phyloP scores from a whole-genome alignment of 2,329 filamentous ascomycete species.

The Microsporum audouinii region DNA sequence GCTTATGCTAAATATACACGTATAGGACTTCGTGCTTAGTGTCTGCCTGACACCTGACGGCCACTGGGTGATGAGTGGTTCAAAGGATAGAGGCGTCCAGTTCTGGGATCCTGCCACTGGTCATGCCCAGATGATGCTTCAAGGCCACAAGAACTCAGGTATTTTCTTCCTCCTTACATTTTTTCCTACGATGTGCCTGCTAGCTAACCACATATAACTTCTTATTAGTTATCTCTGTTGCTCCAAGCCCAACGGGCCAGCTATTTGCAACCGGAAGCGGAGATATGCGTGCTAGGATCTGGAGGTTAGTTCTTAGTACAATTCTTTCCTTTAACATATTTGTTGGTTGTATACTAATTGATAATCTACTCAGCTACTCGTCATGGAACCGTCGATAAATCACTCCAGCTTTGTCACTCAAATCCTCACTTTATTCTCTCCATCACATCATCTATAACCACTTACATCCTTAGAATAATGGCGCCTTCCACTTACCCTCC shows the following conservation, averaged over 20 bases:
- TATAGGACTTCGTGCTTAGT: slow-evolving; percentile 84
- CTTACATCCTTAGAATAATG: slow-evolving; percentile 1
- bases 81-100: slow-evolving; percentile 92
- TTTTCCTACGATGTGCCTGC: not conserved
- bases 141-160: slow-evolving; percentile 94
- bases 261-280: slow-evolving; percentile 94
- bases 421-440: not conserved
- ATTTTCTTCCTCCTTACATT: slow-evolving; percentile 7
- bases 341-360: not conserved
- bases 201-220: not conserved
- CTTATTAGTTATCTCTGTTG: slow-evolving; percentile 77
- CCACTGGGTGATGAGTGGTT: slow-evolving; percentile 91
- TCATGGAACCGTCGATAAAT: slow-evolving; percentile 2
- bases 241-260: slow-evolving; percentile 75
- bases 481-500: not conserved
- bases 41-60: slow-evolving; percentile 91
- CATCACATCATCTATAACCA: not conserved
- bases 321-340: not conserved
- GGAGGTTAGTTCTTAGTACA: slow-evolving; percentile 49
- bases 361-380: not conserved
- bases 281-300: slow-evolving; percentile 95
- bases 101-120: slow-evolving; percentile 97
- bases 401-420: not conserved
- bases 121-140: slow-evolving; percentile 92
- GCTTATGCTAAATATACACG: slow-evolving; percentile 13